Percentiles rank a stretch among this genome's conserved stretches.
Evolutionary conservation across 164 flowering plant genomes (phyloP).

Genomic region (Tetrastigma voinierianum): DNA sequence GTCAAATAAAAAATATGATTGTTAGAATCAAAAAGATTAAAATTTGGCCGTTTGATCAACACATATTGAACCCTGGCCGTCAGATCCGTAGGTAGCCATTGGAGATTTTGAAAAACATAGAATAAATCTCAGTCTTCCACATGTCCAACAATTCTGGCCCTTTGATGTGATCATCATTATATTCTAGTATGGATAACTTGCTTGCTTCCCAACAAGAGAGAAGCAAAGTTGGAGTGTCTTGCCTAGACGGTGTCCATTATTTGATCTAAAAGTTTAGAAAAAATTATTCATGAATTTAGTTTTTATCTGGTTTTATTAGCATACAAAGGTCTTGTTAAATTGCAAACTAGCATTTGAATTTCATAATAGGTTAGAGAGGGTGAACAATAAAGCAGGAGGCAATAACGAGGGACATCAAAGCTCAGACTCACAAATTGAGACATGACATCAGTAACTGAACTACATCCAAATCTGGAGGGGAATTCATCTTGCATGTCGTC

Average conservation of each 20-base stretch:
- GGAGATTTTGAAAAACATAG: no score
- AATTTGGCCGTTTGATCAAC: no score
- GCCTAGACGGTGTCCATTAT: neutral
- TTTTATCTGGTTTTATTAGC: no score
- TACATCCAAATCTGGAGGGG: constrained; percentile 22
- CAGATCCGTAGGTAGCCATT: no score
- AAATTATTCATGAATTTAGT: no score
- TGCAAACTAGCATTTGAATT: constrained; percentile 2
- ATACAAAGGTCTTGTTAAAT: neutral
- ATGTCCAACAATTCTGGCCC: no score
- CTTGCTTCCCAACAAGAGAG: neutral
- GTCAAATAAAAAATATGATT: no score
- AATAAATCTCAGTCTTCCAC: no score
- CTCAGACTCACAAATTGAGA: constrained; percentile 16
- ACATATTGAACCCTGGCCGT: no score
- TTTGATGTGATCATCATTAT: no score
- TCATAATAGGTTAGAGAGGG: constrained; percentile 20
- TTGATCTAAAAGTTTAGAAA: neutral
- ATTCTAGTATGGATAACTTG: neutral
- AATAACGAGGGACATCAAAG: constrained; percentile 16
- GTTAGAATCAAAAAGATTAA: no score
- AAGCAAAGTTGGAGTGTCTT: neutral
- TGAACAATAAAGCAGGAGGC: constrained; percentile 9
- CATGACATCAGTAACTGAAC: constrained; percentile 6
- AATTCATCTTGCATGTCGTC: constrained; percentile 45